Percentiles rank a stretch among this genome's conserved stretches.
phyloP scores from a whole-genome alignment of 495 filamentous ascomycete genomes.

The Penicillium malachiteum region DNA sequence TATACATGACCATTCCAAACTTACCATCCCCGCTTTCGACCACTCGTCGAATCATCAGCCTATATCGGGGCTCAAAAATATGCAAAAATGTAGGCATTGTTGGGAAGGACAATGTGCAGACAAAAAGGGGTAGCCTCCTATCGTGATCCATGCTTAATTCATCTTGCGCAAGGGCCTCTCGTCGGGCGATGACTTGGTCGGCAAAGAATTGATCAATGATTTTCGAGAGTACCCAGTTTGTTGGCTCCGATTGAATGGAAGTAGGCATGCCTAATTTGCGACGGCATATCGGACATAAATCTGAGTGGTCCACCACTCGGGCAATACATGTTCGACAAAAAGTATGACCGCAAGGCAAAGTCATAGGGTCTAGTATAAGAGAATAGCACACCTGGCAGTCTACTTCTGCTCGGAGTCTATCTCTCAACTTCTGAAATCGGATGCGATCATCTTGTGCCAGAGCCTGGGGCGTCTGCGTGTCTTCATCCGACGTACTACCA shows the following conservation, averaged over 20 bases:
- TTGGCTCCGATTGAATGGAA: conserved; percentile 49
- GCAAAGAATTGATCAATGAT: conserved; percentile 66
- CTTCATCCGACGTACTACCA: conserved; percentile 13
- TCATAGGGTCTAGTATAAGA: conserved; percentile 75
- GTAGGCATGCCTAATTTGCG: conserved; percentile 61
- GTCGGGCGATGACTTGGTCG: conserved; percentile 58
- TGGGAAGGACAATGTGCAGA: conserved; percentile 79
- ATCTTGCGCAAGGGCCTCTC: conserved; percentile 53
- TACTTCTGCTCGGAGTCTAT: conserved; percentile 63
- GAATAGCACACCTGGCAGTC: conserved; percentile 88
- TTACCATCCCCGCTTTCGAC: conserved; percentile 64
- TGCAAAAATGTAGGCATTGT: conserved; percentile 81
- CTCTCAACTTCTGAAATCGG: conserved; percentile 56
- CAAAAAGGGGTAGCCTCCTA: conserved; percentile 69
- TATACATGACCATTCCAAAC: conserved; percentile 84
- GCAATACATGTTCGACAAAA: conserved; percentile 80
- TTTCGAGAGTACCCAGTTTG: conserved; percentile 60
- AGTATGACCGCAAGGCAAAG: conserved; percentile 83
- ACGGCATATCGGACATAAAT: conserved; percentile 77
- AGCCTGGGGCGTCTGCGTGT: conserved; percentile 37
- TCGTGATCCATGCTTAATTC: conserved; percentile 48
- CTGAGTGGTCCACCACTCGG: conserved; percentile 70
- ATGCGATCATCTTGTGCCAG: conserved; percentile 45
- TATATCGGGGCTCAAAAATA: conserved; percentile 89
- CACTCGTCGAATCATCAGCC: conserved; percentile 80